Evolutionary conservation across 2,329 filamentous ascomycete genomes (phyloP), one percentile per base, ranked within the genome.

Genomic region (Dactylonectria macrodidyma): DNA sequence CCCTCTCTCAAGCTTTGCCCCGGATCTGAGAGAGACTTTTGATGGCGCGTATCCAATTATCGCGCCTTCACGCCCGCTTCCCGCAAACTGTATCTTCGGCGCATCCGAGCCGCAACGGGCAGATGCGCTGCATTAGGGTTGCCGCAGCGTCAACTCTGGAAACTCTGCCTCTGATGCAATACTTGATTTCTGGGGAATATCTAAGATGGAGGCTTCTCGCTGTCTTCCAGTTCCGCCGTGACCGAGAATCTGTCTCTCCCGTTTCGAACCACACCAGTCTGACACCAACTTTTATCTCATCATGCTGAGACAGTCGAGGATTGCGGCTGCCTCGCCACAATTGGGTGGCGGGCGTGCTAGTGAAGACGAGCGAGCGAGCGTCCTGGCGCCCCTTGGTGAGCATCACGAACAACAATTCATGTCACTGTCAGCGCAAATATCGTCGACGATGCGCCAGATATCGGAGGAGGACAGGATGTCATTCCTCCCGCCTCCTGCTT

Each of bases 31-130:
- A 22, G 14, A 47, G n/a, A 41, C 36, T 58, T 62, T 19, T 19
- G 19, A 19, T 19, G 19, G 19, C 19, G 19, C 19, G 19, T 48
- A 30, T 52, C 59, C 59, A 46, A 26, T n/a, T n/a, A 63, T 62
- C 51, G 58, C 12, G 5, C 14, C 8, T 33, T n/a, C 6, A 46
- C 44, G 47, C 36, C 47, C 64, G 65, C 44, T 55, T 59, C 59
- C 65, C 59, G 60, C 26, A 46, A 67, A 59, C 19, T 59, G 56
- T 54, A 64, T 54, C 54, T 44, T 67, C 65, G 65, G 65, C 19
- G 55, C 60, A 64, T 34, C 65, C 65, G 65, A 64, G 46, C 60
- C 55, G 60, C 55, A 64, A 59, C 56, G 56, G 60, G 60, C 24
- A 55, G 51, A 33, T 44, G 60, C 24, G 36, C 48, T 57, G 59